Percentiles rank a stretch among this genome's conserved stretches.
Evolutionary conservation across 2,329 filamentous ascomycete species (phyloP).

Genomic region (Elsinoe fawcettii): DNA sequence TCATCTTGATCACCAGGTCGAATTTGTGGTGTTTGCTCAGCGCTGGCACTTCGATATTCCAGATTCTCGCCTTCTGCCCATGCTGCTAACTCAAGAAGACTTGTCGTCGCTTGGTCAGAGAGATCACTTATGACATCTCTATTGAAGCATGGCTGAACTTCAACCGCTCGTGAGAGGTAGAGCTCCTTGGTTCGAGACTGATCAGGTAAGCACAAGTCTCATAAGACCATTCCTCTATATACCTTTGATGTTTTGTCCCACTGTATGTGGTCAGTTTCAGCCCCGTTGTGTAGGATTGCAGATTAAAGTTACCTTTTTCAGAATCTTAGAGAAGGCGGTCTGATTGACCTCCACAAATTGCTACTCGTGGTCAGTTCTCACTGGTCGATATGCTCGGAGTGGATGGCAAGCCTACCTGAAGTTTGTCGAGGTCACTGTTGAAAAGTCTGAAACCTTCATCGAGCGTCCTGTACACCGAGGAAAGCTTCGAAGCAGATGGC

Average conservation of each 20-base stretch:
- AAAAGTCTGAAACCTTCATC: slow-evolving; percentile 98
- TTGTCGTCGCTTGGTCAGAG: slow-evolving; percentile 95
- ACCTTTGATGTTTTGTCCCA: slow-evolving; percentile 99
- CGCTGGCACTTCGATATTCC: slow-evolving; percentile 45
- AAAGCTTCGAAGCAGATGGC: slow-evolving; percentile 69
- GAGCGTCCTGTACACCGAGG: slow-evolving; percentile 86
- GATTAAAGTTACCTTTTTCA: slow-evolving; percentile 66
- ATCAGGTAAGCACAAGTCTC: slow-evolving; percentile 26
- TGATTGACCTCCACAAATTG: slow-evolving; percentile 99
- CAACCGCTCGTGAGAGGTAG: slow-evolving; percentile 89
- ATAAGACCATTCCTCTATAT: slow-evolving; percentile 12
- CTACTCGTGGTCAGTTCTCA: slow-evolving; percentile 35
- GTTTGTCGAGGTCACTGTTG: slow-evolving; percentile 90
- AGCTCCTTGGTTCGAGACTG: slow-evolving; percentile 93
- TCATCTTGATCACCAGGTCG: slow-evolving; percentile 61
- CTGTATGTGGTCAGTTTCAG: slow-evolving; percentile 39
- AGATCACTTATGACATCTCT: slow-evolving; percentile 92
- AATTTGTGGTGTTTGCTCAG: slow-evolving; percentile 23
- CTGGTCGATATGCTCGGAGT: slow-evolving; percentile 6
- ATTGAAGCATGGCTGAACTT: slow-evolving; percentile 98
- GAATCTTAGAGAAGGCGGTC: slow-evolving; percentile 93
- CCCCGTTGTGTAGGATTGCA: slow-evolving; percentile 17
- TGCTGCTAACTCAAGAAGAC: slow-evolving; percentile 83
- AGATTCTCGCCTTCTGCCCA: slow-evolving; percentile 97
- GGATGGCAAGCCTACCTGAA: slow-evolving; percentile 49